Conservation (phyloP, 805 yeast genomes). For the Zygosaccharomyces rouxii region DNA sequence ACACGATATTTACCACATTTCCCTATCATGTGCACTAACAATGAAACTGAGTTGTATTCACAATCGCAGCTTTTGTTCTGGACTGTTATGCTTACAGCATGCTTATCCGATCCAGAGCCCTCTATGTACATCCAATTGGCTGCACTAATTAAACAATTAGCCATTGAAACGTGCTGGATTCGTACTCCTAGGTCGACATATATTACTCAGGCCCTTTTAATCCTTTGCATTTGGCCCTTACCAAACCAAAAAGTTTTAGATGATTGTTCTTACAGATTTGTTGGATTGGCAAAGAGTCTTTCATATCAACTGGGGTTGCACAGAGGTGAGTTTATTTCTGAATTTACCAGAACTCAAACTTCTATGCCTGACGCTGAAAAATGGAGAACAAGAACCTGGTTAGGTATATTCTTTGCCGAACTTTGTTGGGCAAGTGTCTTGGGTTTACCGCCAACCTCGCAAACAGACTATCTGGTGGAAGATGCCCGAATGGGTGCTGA, state of each 20-base stretch:
- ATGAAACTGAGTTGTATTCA: conserved; percentile 71
- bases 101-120: conserved; percentile 84
- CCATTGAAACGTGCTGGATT: conserved; percentile 90
- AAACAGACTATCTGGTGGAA: conserved; percentile 77
- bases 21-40: conserved; percentile 69
- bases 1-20: conserved; percentile 65
- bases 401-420: conserved; percentile 80
- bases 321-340: conserved; percentile 85
- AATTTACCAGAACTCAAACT: conserved; percentile 85
- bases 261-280: conserved; percentile 85
- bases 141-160: conserved; percentile 74
- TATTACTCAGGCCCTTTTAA: conserved; percentile 81
- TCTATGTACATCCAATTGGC: conserved; percentile 70
- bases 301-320: conserved; percentile 87
- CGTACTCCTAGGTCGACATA: conserved; percentile 91
- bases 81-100: conserved; percentile 85
- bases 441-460: conserved; percentile 84
- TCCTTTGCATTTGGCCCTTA: conserved; percentile 86
- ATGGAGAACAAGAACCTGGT: conserved; percentile 93
- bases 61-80: conserved; percentile 85
- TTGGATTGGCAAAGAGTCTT: conserved; percentile 78
- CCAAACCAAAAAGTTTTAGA: conserved; percentile 91
- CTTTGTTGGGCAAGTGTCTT: conserved; percentile 86
- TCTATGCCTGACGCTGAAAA: conserved; percentile 84
- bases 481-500: conserved; percentile 61